Evolutionary conservation across 2,329 filamentous ascomycete genomes (phyloP), one percentile per base, ranked within the genome.

Genomic region (Botryotinia calthae): DNA sequence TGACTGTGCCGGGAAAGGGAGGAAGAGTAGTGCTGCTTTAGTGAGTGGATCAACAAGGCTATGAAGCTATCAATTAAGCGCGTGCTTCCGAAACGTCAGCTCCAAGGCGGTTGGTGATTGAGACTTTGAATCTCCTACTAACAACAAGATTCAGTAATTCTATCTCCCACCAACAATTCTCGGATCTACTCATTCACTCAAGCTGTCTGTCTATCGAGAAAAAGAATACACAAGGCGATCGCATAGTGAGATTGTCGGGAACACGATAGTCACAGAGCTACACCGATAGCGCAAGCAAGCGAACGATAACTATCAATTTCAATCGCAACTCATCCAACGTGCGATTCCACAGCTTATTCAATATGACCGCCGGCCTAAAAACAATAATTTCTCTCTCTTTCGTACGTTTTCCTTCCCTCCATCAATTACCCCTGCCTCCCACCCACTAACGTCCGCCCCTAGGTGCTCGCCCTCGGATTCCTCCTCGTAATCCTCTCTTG

Each of bases 341-440:
- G 48, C 18, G 48, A 54, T n/a, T 67, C 12, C 16, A 28, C 28
- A 59, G 56, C 9, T 25, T 65, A 46, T 68, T 74, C 76, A 81
- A 76, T 79, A 87, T 85, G 85, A 89, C 93, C 86, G 94, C 96
- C 79, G 96, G 96, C 82, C 91, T 99, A 81, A 98, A 98, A 86
- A 99, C 96, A 78, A 99, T 99, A 84, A 99, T 99, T 84, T 94
- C 93, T 77, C 93, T 99, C 79, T 98, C 96, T 82, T 99, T 99
- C 85, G 96, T 93, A 88, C 72, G 89, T 78, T 46, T 14, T 51
- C 61, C 34, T 64, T 72, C 56, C 59, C 69, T 62, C 34, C 9
- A 70, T 48, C 48, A 8, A 8, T 28, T 42, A n/a, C n/a, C 25
- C 34, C 44, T n/a, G 7, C 40, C 56, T 37, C 22, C 22, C 31